These are phyloP conservation scores for Schizopora paradoxa DNA, from an alignment of 1,284 basidiomycete genomes.

Conservation along the genomic window DNA sequence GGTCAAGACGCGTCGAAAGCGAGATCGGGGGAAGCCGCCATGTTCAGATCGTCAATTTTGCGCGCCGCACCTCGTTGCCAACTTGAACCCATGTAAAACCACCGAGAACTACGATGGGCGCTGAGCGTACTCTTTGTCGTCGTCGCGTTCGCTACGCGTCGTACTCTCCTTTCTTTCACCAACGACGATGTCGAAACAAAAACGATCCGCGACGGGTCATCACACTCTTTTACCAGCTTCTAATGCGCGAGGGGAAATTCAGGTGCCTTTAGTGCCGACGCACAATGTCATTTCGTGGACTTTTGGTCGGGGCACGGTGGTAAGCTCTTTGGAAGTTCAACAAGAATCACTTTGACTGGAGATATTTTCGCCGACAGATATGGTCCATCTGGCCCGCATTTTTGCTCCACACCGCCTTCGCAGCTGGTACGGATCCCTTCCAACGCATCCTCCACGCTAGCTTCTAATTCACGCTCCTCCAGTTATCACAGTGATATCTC, in stretches of 20 bases:
- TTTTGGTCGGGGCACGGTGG: slow-evolving; percentile 56
- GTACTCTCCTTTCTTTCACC: no score
- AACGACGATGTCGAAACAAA: no score
- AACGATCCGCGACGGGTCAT: slow-evolving; percentile 6
- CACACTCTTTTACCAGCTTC: slow-evolving; percentile 15
- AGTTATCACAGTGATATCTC: slow-evolving; percentile 43
- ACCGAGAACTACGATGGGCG: no score
- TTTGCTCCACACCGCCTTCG: slow-evolving; percentile 52
- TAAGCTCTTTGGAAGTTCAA: slow-evolving; percentile 20
- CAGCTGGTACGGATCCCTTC: slow-evolving; percentile 35
- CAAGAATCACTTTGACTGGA: slow-evolving; percentile 19
- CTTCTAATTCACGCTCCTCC: slow-evolving; percentile 4
- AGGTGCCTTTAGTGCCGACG: slow-evolving; percentile 21
- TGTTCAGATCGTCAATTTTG: no score
- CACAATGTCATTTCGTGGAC: slow-evolving; percentile 46
- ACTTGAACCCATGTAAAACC: no score
- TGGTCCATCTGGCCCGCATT: slow-evolving; percentile 68
- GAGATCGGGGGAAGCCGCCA: no score
- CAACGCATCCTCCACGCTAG: background rate
- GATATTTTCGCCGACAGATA: slow-evolving; percentile 34
- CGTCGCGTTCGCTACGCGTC: no score
- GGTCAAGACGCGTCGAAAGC: no score
- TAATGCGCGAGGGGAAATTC: slow-evolving; percentile 9
- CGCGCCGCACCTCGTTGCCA: no score
- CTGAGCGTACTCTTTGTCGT: no score